A percentile compares a stretch with the other conserved stretches of the same genome.
Conservation (phyloP, 1,284 basidiomycete species). For the Heliocybe sulcata region DNA sequence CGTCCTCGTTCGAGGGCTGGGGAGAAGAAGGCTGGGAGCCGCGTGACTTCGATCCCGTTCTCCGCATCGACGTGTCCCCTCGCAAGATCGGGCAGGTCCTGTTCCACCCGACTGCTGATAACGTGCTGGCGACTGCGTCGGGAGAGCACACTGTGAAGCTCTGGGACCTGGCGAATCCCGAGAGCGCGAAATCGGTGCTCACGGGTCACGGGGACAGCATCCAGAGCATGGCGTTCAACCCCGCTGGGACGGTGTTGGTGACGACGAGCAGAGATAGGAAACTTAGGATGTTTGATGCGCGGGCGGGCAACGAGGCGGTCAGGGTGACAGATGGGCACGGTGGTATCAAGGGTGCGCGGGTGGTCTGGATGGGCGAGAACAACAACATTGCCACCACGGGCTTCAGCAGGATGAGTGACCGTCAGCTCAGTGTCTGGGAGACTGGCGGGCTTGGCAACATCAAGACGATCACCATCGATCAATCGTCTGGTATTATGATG, state of each 20-base stretch:
- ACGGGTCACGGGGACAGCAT: conserved; percentile 84
- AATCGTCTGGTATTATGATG: conserved; percentile 91
- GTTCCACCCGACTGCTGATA: conserved; percentile 89
- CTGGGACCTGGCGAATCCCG: conserved; percentile 79
- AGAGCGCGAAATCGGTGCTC: conserved; percentile 57
- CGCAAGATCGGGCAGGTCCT: conserved; percentile 92
- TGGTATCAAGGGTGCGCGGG: conserved; percentile 90
- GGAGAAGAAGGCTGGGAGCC: conserved; percentile 77
- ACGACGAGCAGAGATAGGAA: conserved; percentile 92
- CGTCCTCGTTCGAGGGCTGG: conserved; percentile 78
- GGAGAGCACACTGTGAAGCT: conserved; percentile 88
- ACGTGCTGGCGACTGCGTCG: conserved; percentile 83
- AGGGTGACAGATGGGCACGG: conserved; percentile 82
- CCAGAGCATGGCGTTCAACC: conserved; percentile 83
- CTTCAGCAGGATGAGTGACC: conserved; percentile 92
- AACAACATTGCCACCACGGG: conserved; percentile 91
- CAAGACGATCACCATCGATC: conserved; percentile 78
- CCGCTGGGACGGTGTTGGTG: conserved; percentile 68
- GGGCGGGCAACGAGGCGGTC: conserved; percentile 75
- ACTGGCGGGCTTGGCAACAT: conserved; percentile 63
- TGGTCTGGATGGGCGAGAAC: conserved; percentile 86
- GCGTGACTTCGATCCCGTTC: conserved; percentile 78
- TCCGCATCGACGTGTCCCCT: conserved; percentile 64
- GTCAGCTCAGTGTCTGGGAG: conserved; percentile 88
- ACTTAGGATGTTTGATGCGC: conserved; percentile 85